These are phyloP conservation scores for Cryphonectria naterciae DNA, from an alignment of 2,329 filamentous ascomycete genomes.

Conservation along the genomic window DNA sequence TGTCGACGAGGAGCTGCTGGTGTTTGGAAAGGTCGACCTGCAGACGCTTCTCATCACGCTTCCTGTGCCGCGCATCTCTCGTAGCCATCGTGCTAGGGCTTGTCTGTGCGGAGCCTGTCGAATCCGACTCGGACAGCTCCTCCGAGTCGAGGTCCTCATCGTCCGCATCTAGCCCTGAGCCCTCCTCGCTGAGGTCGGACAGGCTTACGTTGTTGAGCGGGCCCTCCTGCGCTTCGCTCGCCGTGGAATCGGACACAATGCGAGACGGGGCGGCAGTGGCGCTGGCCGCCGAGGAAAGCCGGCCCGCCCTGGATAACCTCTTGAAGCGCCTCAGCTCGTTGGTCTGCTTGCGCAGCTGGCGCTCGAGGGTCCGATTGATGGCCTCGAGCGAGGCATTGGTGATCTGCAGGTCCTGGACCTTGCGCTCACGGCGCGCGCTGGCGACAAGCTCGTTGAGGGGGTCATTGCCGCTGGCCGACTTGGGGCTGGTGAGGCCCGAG, in stretches of 20 bases:
- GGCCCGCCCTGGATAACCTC: conserved; percentile 81
- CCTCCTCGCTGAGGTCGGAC: conserved; percentile 56
- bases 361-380: conserved; percentile 91
- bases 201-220: conserved; percentile 48
- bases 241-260: conserved; percentile 48
- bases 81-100: conserved; percentile 46
- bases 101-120: conserved; percentile 42
- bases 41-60: conserved; percentile 80
- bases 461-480: conserved; percentile 57
- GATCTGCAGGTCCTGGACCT: conserved; percentile 95
- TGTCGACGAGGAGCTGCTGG: conserved; percentile 84
- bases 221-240: conserved; percentile 45
- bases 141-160: conserved; percentile 54
- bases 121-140: conserved; percentile 44
- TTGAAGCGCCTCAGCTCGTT: conserved; percentile 84
- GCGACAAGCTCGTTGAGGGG: conserved; percentile 76
- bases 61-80: conserved; percentile 58
- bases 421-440: conserved; percentile 89
- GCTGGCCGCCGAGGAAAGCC: conserved; percentile 64
- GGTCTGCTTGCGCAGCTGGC: conserved; percentile 88
- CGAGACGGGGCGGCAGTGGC: conserved; percentile 47
- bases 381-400: conserved; percentile 93
- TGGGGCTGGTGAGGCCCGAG: conserved; percentile 58
- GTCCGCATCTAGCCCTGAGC: conserved; percentile 37
- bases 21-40: conserved; percentile 85